Conservation (phyloP, 2,329 filamentous ascomycete species). For the Arthrobotrys iridis region DNA sequence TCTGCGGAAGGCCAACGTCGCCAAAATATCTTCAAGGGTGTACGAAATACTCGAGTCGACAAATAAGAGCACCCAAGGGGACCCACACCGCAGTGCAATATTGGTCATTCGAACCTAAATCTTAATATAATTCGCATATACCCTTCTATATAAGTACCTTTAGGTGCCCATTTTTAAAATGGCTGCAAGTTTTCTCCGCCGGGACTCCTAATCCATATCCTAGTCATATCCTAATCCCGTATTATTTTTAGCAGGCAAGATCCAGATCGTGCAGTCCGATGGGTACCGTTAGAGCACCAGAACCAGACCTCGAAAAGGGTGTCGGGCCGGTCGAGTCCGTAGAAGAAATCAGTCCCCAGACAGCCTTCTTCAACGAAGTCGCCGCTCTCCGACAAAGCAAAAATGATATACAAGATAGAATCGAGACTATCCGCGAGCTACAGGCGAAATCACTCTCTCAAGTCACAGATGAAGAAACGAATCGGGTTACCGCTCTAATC, state of each 20-base stretch:
- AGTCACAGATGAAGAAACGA: constrained; percentile 75
- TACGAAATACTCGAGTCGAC: not conserved
- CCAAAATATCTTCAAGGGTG: not conserved
- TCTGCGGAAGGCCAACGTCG: not conserved
- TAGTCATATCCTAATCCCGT: not conserved
- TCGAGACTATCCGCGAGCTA: constrained; percentile 75
- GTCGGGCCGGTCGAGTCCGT: not conserved
- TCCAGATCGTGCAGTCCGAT: constrained; percentile 21
- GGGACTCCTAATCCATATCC: too few species aligned
- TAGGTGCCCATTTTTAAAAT: constrained; percentile 11
- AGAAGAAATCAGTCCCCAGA: constrained; percentile 3
- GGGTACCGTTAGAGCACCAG: constrained; percentile 10
- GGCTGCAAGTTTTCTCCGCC: not conserved
- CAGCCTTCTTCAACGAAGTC: constrained; percentile 36
- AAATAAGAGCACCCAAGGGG: not conserved
- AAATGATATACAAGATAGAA: constrained; percentile 71
- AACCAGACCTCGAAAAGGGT: not conserved
- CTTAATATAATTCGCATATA: not conserved
- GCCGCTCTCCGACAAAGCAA: constrained; percentile 9
- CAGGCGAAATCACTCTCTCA: constrained; percentile 79
- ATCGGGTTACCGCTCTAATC: constrained; percentile 74
- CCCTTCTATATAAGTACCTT: constrained; percentile 4
- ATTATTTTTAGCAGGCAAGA: not conserved
- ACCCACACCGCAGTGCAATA: not conserved
- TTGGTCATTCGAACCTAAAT: not conserved